Percentiles rank a stretch among this genome's conserved stretches.
These are phyloP conservation scores for Apodospora peruviana DNA, from an alignment of 495 filamentous ascomycete genomes.

Conservation along the genomic window DNA sequence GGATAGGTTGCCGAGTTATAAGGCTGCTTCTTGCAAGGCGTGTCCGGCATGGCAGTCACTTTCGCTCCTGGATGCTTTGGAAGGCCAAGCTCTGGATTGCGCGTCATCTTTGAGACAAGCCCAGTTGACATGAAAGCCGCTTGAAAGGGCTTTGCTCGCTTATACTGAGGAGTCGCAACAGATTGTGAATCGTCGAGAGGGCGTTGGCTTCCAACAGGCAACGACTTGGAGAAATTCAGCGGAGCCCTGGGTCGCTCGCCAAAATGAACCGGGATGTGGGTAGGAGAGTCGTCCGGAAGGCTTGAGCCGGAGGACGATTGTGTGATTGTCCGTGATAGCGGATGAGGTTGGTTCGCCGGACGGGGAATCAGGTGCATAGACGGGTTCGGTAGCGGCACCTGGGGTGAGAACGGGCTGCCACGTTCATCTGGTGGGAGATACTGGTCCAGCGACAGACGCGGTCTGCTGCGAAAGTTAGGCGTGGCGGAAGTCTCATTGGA, in stretches of 20 bases:
- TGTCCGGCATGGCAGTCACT: slow-evolving; percentile 67
- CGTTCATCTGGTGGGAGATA: slow-evolving; percentile 54
- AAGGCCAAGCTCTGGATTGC: slow-evolving; percentile 54
- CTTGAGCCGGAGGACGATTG: slow-evolving; percentile 80
- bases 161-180: slow-evolving; percentile 80
- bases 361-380: slow-evolving; percentile 46
- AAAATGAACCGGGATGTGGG: slow-evolving; percentile 55
- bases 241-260: slow-evolving; percentile 37
- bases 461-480: slow-evolving; percentile 47
- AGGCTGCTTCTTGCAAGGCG: slow-evolving; percentile 81
- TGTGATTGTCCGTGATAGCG: slow-evolving; percentile 76
- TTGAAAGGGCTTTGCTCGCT: slow-evolving; percentile 73
- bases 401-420: slow-evolving; percentile 58
- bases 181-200: slow-evolving; percentile 44
- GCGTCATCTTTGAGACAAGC: slow-evolving; percentile 77
- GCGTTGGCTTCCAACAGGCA: slow-evolving; percentile 58
- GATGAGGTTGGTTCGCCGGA: slow-evolving; percentile 60
- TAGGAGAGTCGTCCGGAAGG: slow-evolving; percentile 68
- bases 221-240: slow-evolving; percentile 72
- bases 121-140: slow-evolving; percentile 93
- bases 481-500: slow-evolving; percentile 44
- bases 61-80: slow-evolving; percentile 32
- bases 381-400: slow-evolving; percentile 47
- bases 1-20: slow-evolving; percentile 60
- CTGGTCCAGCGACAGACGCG: slow-evolving; percentile 72